A percentile compares a stretch with the other conserved stretches of the same genome.
Conservation (phyloP, 225 moss, liverwort and hornwort genomes). For the Climacium dendroides region DNA sequence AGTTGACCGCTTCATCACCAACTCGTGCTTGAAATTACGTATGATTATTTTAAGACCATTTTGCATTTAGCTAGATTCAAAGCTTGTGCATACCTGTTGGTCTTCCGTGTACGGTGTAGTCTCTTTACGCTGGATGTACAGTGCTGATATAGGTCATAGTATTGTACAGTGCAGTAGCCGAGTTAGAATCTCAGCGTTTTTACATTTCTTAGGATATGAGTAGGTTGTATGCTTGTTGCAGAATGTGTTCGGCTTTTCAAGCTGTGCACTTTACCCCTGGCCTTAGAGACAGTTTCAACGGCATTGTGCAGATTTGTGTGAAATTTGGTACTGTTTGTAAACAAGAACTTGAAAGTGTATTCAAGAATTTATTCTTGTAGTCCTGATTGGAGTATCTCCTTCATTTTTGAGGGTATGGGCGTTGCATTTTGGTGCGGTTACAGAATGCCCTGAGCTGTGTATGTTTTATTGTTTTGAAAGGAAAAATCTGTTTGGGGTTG, state of each 20-base stretch:
- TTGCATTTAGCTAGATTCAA: neutral
- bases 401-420: neutral
- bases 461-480: neutral
- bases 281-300: neutral
- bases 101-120: neutral
- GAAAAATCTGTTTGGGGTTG: neutral
- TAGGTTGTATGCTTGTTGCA: neutral
- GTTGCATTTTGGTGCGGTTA: neutral
- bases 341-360: neutral
- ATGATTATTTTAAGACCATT: neutral
- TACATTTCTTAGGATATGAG: neutral
- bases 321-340: neutral
- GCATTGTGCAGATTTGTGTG: constrained; percentile 13
- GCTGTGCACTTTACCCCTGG: neutral
- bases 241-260: neutral
- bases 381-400: neutral
- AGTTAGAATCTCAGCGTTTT: neutral
- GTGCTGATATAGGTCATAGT: neutral
- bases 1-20: neutral
- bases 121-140: constrained; percentile 3
- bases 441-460: no score
- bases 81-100: neutral
- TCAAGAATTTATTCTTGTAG: neutral
- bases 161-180: constrained; percentile 2
- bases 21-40: neutral